These are phyloP conservation scores for Casuarina equisetifolia DNA, from an alignment of 306 rosid genomes.

Conservation along the genomic window DNA sequence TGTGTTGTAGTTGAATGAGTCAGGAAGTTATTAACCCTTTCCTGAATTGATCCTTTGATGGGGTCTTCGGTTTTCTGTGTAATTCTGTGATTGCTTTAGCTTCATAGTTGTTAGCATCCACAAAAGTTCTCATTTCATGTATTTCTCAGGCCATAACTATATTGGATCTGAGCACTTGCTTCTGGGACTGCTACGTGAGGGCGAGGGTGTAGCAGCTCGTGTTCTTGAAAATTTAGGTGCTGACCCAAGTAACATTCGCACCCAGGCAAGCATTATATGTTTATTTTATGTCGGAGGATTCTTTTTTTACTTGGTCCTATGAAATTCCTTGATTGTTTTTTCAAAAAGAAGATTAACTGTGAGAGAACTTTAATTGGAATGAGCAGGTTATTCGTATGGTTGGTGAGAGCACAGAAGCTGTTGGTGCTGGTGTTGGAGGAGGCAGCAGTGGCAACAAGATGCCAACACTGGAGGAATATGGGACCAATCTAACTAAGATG, in stretches of 20 bases:
- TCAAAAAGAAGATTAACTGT: not conserved
- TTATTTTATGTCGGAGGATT: not conserved
- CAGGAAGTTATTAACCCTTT: not conserved
- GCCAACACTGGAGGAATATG: slow-evolving; percentile 98
- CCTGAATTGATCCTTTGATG: not conserved
- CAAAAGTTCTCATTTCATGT: slow-evolving; percentile 12
- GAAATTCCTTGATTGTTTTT: not conserved
- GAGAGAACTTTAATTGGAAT: slow-evolving; percentile 10
- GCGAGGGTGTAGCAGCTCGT: slow-evolving; percentile 97
- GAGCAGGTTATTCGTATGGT: slow-evolving; percentile 97
- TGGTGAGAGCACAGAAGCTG: slow-evolving; percentile 98
- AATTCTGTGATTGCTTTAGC: not conserved
- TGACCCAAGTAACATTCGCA: slow-evolving; percentile 87
- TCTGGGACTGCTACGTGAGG: slow-evolving; percentile 93
- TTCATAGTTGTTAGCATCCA: slow-evolving; percentile 16
- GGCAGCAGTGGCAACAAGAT: slow-evolving; percentile 84
- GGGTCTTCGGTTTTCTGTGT: slow-evolving; percentile 4
- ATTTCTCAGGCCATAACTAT: slow-evolving; percentile 77
- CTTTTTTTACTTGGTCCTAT: not conserved
- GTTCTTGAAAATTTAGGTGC: slow-evolving; percentile 96
- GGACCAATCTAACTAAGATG: slow-evolving; percentile 92
- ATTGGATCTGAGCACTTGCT: slow-evolving; percentile 99
- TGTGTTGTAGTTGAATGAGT: not conserved
- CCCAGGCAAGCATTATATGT: slow-evolving; percentile 64
- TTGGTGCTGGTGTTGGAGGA: slow-evolving; percentile 83